Base-by-base conservation (phyloP, 2,329 filamentous ascomycete species). In the Diaporthe batatas region DNA sequence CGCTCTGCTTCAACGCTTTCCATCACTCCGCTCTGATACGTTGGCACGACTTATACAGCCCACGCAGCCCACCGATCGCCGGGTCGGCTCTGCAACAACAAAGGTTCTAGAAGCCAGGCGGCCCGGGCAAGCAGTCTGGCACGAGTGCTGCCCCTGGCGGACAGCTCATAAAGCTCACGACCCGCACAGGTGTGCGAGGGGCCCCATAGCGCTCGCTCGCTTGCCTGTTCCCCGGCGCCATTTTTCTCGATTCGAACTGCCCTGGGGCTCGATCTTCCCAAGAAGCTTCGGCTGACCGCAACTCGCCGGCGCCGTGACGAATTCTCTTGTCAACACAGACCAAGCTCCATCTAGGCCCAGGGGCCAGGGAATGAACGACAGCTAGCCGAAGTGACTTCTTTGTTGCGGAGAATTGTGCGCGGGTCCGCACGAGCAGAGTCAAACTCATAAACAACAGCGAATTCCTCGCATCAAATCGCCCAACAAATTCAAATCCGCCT, bases 131-230 rank as follows among this genome's bases (percentile, higher is more conserved):
- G 44, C 62, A 65, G 62, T 36, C 36, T 39, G 36, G 36, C 36
- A 39, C 36, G 36, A 39, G 44, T 65, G 29, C 44, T 65, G 29
- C 62, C 62, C 62, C 62, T 65, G 62, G 68, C 18, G 29, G 18
- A 59, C 55, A 70, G 68, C 68, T 53, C 68, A 42, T 59, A 72
- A 53, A 53, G 59, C 62, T 71, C 54, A 70, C 69, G 72, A 68
- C 69, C 72, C 72, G 72, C 72, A 73, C 39, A 67, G 59, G 62
- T 34, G n/a, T 64, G 51, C 36, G 64, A 71, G 42, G 68, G 68
- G 68, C 53, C 53, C 23, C 54, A 65, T 44, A 72, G 23, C 44
- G 49, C 62, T 57, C 62, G 58, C 12, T 62, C 69, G 65, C 70
- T 54, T 62, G 44, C 55, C 62, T 65, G 47, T 44, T 72, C 59